phyloP scores from a whole-genome alignment of 2,329 filamentous ascomycete genomes.

The Exophiala phaeomuriformis region DNA sequence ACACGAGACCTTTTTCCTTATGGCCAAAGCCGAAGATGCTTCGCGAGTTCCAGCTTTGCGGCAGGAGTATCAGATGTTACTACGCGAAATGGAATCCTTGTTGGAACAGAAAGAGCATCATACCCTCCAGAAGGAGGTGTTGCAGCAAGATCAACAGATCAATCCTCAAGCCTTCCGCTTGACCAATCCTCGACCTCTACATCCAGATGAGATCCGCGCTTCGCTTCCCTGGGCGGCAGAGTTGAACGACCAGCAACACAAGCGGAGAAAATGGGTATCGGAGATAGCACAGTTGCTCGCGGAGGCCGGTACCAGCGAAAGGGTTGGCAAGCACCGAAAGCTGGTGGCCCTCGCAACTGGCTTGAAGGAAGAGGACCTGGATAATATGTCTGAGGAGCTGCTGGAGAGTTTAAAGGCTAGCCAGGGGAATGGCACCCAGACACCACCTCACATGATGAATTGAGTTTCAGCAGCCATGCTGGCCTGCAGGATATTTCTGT shows the following conservation, averaged over 20 bases:
- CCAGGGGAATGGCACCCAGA: constrained; percentile 11
- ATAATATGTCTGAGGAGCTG: constrained; percentile 42
- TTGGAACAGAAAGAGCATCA: constrained; percentile 39
- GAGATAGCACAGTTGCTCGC: constrained; percentile 26
- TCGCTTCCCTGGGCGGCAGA: constrained; percentile 34
- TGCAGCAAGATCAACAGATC: constrained; percentile 26
- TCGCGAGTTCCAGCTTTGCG: constrained; percentile 34
- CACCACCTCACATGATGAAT: constrained; percentile 11
- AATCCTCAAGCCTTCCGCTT: constrained; percentile 28
- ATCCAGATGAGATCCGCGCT: constrained; percentile 30
- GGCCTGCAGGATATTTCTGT: not conserved
- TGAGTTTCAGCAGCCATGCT: not conserved
- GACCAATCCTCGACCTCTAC: constrained; percentile 23
- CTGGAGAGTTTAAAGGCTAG: constrained; percentile 37
- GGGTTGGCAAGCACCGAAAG: constrained; percentile 42
- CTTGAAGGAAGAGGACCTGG: constrained; percentile 42
- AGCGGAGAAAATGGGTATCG: constrained; percentile 21
- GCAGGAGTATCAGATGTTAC: constrained; percentile 36
- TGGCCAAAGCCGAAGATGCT: constrained; percentile 34
- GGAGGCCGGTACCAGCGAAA: constrained; percentile 41
- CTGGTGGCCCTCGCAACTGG: constrained; percentile 43
- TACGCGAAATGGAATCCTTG: constrained; percentile 36
- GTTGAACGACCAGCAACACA: constrained; percentile 37
- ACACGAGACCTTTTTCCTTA: constrained; percentile 33
- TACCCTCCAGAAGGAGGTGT: constrained; percentile 30